Conservation (phyloP, 495 filamentous ascomycete genomes). For the Aspergillus biplanus region DNA sequence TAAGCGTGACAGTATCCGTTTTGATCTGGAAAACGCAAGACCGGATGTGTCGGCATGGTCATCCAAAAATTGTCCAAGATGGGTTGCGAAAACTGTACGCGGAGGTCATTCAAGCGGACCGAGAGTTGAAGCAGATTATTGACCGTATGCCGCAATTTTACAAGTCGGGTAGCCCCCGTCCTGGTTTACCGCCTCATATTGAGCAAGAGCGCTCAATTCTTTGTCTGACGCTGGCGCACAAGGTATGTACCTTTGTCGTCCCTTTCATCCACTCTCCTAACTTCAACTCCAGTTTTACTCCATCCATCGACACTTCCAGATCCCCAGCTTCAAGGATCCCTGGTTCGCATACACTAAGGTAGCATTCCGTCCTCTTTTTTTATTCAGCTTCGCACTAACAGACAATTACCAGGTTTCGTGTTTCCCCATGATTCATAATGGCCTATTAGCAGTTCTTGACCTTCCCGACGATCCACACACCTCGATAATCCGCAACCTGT, state of each 20-base stretch:
- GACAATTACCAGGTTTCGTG: conserved; percentile 15
- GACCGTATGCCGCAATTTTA: background rate
- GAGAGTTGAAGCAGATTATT: conserved; percentile 7
- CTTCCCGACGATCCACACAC: conserved; percentile 15
- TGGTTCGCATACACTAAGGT: conserved; percentile 25
- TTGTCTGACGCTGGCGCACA: background rate
- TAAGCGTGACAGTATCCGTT: conserved; percentile 11
- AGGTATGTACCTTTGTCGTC: background rate
- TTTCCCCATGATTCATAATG: conserved; percentile 14
- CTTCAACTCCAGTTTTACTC: conserved; percentile 14
- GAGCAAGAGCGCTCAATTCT: background rate
- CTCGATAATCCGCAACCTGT: conserved; percentile 12
- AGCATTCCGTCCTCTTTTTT: background rate
- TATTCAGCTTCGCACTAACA: too few species aligned
- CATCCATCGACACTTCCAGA: conserved; percentile 24
- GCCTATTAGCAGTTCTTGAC: conserved; percentile 14
- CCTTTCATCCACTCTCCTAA: background rate
- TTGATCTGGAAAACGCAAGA: conserved; percentile 23
- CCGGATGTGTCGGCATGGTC: conserved; percentile 8
- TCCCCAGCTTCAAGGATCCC: conserved; percentile 19
- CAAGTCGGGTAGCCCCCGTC: background rate
- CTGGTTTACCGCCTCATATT: background rate
- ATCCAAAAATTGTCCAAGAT: conserved; percentile 2
- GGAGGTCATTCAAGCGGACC: conserved; percentile 19
- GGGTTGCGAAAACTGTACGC: conserved; percentile 8